Evolutionary conservation across 192 early-diverging fungal genomes (phyloP).

Genomic region (Coemansia furcata): DNA sequence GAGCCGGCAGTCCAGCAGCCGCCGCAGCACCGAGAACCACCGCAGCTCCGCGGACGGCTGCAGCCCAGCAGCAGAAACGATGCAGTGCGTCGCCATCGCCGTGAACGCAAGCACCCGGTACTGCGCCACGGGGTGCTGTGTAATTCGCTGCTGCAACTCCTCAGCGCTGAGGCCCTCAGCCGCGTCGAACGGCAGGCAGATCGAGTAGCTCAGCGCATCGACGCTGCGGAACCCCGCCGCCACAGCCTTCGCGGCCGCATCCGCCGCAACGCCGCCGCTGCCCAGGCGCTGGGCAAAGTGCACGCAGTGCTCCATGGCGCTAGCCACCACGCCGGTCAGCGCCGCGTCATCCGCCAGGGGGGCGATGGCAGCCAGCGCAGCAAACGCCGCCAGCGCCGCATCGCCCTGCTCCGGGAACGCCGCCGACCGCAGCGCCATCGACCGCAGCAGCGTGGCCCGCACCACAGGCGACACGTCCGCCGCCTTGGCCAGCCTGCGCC

Average conservation of each 20-base stretch:
- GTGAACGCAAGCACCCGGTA: constrained; percentile 27
- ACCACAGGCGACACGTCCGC: not conserved
- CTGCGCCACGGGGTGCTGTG: constrained; percentile 6
- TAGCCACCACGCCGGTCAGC: constrained; percentile 1
- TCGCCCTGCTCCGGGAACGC: not conserved
- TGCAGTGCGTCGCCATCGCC: not conserved
- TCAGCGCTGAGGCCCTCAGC: constrained; percentile 6
- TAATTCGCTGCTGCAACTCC: not conserved
- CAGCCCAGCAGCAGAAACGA: not conserved
- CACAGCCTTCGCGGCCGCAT: not conserved
- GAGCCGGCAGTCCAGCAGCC: constrained; percentile 35
- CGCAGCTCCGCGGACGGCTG: not conserved
- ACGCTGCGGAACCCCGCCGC: constrained; percentile 5
- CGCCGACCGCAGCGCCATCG: constrained; percentile 10
- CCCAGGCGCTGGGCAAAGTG: not conserved
- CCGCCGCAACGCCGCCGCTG: not conserved
- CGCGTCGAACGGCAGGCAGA: constrained; percentile 18
- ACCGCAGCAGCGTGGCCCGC: constrained; percentile 4
- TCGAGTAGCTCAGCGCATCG: not conserved
- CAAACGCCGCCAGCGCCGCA: not conserved
- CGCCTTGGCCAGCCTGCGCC: not conserved
- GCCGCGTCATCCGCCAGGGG: not conserved
- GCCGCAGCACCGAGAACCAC: constrained; percentile 31
- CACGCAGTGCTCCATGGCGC: constrained; percentile 14
- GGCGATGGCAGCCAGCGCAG: not conserved